A percentile compares a stretch with the other conserved stretches of the same genome.
phyloP scores from a whole-genome alignment of 257 asterid genomes.

The Dorcoceras hygrometricum region DNA sequence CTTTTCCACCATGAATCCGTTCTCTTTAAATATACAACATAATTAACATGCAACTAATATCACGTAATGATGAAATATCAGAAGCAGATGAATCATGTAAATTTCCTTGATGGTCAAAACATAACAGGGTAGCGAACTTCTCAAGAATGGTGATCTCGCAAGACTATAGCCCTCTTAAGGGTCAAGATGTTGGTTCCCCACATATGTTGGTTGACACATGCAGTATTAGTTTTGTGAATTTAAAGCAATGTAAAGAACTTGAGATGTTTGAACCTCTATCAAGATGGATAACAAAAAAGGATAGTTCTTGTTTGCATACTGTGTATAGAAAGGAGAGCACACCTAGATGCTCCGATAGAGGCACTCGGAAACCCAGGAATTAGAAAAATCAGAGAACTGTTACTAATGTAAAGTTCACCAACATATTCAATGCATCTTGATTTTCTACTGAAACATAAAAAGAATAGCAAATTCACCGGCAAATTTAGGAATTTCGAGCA shows the following conservation, averaged over 20 bases:
- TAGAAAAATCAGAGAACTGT: not conserved
- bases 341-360: not conserved
- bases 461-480: not conserved
- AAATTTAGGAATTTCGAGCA: not conserved
- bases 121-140: not conserved
- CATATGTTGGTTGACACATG: not conserved
- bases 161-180: not conserved
- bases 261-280: not conserved
- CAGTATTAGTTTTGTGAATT: too few relatives aligned
- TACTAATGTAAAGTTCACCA: not conserved
- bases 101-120: not conserved
- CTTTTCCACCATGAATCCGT: slow-evolving; percentile 23
- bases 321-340: not conserved
- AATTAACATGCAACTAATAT: not conserved
- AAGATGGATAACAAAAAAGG: not conserved
- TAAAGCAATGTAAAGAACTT: not conserved
- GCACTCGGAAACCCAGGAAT: too few relatives aligned
- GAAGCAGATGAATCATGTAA: not conserved
- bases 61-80: not conserved
- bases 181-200: not conserved
- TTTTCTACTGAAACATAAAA: not conserved
- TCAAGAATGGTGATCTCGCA: not conserved
- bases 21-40: slow-evolving; percentile 12
- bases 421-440: not conserved
- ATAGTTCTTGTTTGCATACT: not conserved